These are phyloP conservation scores for Cucurbita moschata DNA, from an alignment of 306 rosid species.

Conservation along the genomic window DNA sequence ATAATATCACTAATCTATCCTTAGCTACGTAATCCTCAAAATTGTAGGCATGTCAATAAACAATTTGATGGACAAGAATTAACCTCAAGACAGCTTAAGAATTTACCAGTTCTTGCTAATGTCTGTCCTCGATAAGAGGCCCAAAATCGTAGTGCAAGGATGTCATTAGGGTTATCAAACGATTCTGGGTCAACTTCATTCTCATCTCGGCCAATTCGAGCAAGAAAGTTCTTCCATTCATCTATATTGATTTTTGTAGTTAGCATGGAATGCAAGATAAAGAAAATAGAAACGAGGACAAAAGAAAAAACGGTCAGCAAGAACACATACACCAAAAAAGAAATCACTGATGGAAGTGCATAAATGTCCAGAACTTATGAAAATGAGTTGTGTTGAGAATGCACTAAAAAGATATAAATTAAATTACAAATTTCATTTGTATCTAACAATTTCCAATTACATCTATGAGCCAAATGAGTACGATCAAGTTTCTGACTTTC, in stretches of 20 bases:
- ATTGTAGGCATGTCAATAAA: background rate
- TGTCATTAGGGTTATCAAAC: slow-evolving; percentile 41
- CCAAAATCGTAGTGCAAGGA: slow-evolving; percentile 89
- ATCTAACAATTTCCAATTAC: background rate
- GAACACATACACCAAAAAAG: background rate
- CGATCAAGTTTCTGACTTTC: background rate
- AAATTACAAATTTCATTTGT: background rate
- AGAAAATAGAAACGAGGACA: background rate
- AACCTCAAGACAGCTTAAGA: slow-evolving; percentile 4
- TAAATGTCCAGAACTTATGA: background rate
- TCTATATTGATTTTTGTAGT: slow-evolving; percentile 24
- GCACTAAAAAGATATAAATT: background rate
- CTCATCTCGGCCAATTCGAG: slow-evolving; percentile 78
- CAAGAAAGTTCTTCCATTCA: slow-evolving; percentile 92
- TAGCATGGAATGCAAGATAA: background rate
- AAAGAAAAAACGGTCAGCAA: background rate
- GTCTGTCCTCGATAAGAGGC: slow-evolving; percentile 97
- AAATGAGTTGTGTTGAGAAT: background rate
- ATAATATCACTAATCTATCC: background rate
- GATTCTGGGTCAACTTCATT: slow-evolving; percentile 46
- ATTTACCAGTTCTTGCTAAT: slow-evolving; percentile 83
- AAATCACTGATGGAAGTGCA: background rate
- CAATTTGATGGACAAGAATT: background rate
- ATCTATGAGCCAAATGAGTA: background rate
- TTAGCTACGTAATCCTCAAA: background rate